These are phyloP conservation scores for Closterium sp. DNA, from an alignment of 139 green algal species.

Conservation along the genomic window DNA sequence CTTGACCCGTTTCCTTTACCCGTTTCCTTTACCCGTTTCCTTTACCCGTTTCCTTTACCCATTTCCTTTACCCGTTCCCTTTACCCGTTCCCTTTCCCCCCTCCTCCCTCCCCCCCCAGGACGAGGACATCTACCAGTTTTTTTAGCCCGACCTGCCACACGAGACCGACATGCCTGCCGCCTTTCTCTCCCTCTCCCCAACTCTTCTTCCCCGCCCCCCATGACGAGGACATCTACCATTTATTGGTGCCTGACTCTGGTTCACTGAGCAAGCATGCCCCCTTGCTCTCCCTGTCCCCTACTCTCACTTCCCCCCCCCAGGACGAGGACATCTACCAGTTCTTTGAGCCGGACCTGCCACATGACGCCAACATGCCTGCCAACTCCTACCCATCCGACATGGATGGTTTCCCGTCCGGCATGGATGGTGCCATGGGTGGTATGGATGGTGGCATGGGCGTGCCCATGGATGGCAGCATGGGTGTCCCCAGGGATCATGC, in stretches of 20 bases:
- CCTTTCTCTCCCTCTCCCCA: neutral
- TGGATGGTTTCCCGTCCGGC: neutral
- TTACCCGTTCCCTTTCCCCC: neutral
- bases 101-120: constrained; percentile 7
- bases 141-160: constrained; percentile 36
- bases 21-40: neutral
- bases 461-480: neutral
- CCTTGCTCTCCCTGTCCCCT: neutral
- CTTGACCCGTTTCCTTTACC: too few relatives aligned
- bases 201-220: neutral
- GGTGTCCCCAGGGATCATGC: neutral
- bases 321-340: constrained; percentile 48
- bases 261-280: too few relatives aligned
- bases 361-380: constrained; percentile 15
- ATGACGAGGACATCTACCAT: neutral
- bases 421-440: neutral
- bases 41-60: neutral
- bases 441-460: neutral
- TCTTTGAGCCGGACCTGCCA: constrained; percentile 48
- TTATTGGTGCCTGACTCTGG: neutral
- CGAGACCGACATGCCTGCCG: too few relatives aligned
- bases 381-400: too few relatives aligned
- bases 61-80: neutral
- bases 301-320: neutral
- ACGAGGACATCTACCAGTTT: constrained; percentile 42